These are phyloP conservation scores for Carnegiea gigantea DNA, from an alignment of 179 eudicot genomes.

Conservation along the genomic window DNA sequence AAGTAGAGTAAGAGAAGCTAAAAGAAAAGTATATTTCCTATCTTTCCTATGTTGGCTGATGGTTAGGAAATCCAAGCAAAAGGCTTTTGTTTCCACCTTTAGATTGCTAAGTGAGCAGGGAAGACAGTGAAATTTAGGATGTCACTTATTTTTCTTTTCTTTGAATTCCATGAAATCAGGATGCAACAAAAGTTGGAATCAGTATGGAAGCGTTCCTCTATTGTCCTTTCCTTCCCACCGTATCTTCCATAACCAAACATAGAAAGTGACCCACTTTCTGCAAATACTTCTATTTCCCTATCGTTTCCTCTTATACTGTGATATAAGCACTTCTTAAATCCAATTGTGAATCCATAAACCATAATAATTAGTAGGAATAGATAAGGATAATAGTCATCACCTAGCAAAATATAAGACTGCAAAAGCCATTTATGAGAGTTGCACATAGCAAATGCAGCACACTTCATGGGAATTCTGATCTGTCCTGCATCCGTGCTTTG, in stretches of 20 bases:
- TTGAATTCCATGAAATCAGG: neutral
- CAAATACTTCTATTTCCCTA: neutral
- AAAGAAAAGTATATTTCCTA: neutral
- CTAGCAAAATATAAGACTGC: constrained; percentile 71
- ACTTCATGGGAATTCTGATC: constrained; percentile 71
- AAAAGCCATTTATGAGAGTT: constrained; percentile 61
- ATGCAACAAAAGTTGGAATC: neutral
- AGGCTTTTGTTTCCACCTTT: too few species aligned
- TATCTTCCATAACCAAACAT: neutral
- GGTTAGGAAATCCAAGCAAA: too few species aligned
- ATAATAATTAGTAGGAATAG: too few species aligned
- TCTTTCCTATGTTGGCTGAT: too few species aligned
- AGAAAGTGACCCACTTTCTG: neutral
- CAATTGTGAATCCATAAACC: too few species aligned
- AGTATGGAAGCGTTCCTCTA: neutral
- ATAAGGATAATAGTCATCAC: constrained; percentile 27
- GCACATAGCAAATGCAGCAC: constrained; percentile 76
- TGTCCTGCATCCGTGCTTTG: constrained; percentile 51
- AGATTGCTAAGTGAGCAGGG: too few species aligned
- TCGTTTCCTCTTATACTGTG: too few species aligned
- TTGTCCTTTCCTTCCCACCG: neutral
- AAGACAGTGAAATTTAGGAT: neutral
- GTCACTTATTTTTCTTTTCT: too few species aligned
- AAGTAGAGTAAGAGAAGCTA: neutral
- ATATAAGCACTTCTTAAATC: too few species aligned